phyloP scores from a whole-genome alignment of 257 asterid species.

The Solanum rostratum region DNA sequence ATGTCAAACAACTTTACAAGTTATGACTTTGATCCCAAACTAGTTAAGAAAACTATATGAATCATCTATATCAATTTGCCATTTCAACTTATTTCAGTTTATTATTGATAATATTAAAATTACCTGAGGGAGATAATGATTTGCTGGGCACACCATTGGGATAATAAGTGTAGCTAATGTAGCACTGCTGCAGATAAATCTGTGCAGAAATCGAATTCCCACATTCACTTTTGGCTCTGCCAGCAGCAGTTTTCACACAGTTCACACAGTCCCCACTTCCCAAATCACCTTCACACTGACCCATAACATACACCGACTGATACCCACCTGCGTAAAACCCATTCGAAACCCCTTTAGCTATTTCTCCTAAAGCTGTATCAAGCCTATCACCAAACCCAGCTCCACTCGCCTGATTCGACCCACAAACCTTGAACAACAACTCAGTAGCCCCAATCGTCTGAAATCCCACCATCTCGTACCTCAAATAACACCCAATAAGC shows the following conservation, averaged over 20 bases:
- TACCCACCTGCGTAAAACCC: slow-evolving; percentile 68
- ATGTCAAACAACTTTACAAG: background rate
- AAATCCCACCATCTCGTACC: slow-evolving; percentile 53
- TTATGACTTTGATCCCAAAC: background rate
- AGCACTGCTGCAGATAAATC: slow-evolving; percentile 56
- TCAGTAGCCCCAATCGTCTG: slow-evolving; percentile 36
- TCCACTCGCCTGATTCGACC: slow-evolving; percentile 56
- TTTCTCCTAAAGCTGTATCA: slow-evolving; percentile 46
- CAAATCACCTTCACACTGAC: slow-evolving; percentile 86
- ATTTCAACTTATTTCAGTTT: background rate
- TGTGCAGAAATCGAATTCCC: slow-evolving; percentile 55
- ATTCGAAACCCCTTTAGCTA: slow-evolving; percentile 38
- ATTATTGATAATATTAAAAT: background rate
- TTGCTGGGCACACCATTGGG: slow-evolving; percentile 56
- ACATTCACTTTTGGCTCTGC: slow-evolving; percentile 42
- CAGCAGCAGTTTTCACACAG: slow-evolving; percentile 62
- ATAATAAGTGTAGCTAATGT: slow-evolving; percentile 60
- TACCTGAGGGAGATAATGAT: slow-evolving; percentile 51
- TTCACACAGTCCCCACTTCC: slow-evolving; percentile 49
- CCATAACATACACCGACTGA: slow-evolving; percentile 60
- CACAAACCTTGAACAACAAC: slow-evolving; percentile 53
- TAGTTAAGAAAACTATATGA: background rate
- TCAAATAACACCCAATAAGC: slow-evolving; percentile 50
- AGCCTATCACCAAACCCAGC: slow-evolving; percentile 47
- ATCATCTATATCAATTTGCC: background rate